Percentiles rank a stretch among this genome's conserved stretches.
Conservation (phyloP, 2,329 filamentous ascomycete genomes). For the Trichoderma sp. region DNA sequence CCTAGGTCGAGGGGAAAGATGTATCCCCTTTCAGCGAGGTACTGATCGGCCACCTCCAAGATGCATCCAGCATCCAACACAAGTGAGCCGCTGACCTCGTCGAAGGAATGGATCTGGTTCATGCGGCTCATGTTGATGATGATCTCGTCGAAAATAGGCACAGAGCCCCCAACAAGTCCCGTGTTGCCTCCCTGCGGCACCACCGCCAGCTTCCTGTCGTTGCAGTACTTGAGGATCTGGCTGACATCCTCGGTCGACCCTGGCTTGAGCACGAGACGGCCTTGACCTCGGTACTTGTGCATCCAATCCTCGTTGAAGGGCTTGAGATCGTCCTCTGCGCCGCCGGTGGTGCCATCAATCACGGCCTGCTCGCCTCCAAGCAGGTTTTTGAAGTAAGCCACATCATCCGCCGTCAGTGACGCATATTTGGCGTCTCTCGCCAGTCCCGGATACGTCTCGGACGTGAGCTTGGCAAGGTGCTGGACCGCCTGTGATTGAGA, state of each 20-base stretch:
- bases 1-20: slow-evolving; percentile 97
- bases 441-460: slow-evolving; percentile 80
- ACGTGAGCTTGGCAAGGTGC: slow-evolving; percentile 63
- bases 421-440: slow-evolving; percentile 76
- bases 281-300: slow-evolving; percentile 94
- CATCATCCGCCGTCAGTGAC: slow-evolving; percentile 72
- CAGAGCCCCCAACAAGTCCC: slow-evolving; percentile 88
- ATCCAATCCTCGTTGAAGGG: slow-evolving; percentile 98
- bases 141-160: slow-evolving; percentile 98
- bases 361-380: slow-evolving; percentile 71
- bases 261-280: slow-evolving; percentile 82
- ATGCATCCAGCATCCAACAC: slow-evolving; percentile 90
- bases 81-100: slow-evolving; percentile 85
- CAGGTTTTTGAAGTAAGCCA: slow-evolving; percentile 77
- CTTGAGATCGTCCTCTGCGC: slow-evolving; percentile 70
- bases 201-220: slow-evolving; percentile 85
- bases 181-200: slow-evolving; percentile 98
- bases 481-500: slow-evolving; percentile 24
- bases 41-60: slow-evolving; percentile 83
- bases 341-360: slow-evolving; percentile 71
- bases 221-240: slow-evolving; percentile 90
- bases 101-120: slow-evolving; percentile 88
- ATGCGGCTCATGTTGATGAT: slow-evolving; percentile 87
- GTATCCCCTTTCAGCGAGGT: slow-evolving; percentile 76
- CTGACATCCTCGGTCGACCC: slow-evolving; percentile 83